phyloP scores from a whole-genome alignment of 805 yeast genomes.

The Komagataella pseudopastoris region DNA sequence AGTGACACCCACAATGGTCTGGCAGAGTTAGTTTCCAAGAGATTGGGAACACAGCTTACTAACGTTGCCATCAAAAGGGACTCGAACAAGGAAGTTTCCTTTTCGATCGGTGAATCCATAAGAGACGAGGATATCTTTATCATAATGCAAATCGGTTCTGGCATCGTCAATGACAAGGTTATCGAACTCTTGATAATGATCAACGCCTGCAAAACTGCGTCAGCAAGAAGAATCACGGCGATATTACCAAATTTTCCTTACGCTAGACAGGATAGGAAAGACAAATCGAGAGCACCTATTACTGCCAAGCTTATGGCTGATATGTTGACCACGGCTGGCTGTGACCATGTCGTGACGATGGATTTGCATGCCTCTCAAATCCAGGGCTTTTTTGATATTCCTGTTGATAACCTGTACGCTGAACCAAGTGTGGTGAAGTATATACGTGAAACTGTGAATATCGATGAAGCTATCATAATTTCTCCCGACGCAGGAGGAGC shows the following conservation, averaged over 20 bases:
- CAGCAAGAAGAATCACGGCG: conserved; percentile 74
- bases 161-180: conserved; percentile 62
- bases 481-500: conserved; percentile 92
- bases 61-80: conserved; percentile 54
- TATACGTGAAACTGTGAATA: conserved; percentile 47
- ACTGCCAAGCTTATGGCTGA: conserved; percentile 80
- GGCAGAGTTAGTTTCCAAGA: conserved; percentile 53
- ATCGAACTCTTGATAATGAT: conserved; percentile 67
- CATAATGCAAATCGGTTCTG: conserved; percentile 69
- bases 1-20: conserved; percentile 56
- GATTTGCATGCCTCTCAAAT: conserved; percentile 83
- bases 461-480: conserved; percentile 54
- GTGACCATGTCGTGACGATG: conserved; percentile 79
- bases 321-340: conserved; percentile 72
- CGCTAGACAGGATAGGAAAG: conserved; percentile 84
- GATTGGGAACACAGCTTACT: conserved; percentile 45
- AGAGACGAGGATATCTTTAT: conserved; percentile 78
- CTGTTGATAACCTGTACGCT: conserved; percentile 75
- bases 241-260: conserved; percentile 76
- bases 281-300: conserved; percentile 74
- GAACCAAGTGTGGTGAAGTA: conserved; percentile 73
- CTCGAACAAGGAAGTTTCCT: conserved; percentile 61
- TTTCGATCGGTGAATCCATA: conserved; percentile 68
- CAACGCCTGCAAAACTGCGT: conserved; percentile 72
- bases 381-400: conserved; percentile 75